Evolutionary conservation across 2,329 filamentous ascomycete genomes (phyloP).

Genomic region (Aspergillus caelatus): DNA sequence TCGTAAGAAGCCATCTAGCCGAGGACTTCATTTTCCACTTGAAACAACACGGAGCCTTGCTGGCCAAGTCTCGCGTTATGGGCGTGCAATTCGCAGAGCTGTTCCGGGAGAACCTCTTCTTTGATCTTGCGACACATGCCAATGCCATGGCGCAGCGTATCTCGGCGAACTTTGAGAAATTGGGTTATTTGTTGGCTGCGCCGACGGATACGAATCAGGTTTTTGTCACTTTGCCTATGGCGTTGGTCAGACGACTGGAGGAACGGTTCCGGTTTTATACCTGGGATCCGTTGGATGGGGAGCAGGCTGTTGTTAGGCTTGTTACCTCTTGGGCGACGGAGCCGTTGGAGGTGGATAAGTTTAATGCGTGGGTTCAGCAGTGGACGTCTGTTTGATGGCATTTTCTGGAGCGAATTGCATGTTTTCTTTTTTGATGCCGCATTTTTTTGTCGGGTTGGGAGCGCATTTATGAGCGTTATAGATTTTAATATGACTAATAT

Average conservation of each 20-base stretch:
- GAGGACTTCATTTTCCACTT: constrained; percentile 55
- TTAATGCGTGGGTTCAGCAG: constrained; percentile 33
- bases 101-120: constrained; percentile 51
- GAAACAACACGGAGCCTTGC: constrained; percentile 55
- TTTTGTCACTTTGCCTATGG: constrained; percentile 49
- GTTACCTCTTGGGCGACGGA: constrained; percentile 58
- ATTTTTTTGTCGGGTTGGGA: neutral
- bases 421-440: neutral
- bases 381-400: constrained; percentile 22
- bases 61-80: constrained; percentile 55
- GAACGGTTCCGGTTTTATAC: constrained; percentile 52
- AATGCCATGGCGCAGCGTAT: constrained; percentile 51
- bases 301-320: constrained; percentile 47
- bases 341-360: constrained; percentile 42
- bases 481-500: neutral
- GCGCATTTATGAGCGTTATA: neutral
- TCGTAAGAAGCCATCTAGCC: constrained; percentile 50
- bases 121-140: constrained; percentile 49
- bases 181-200: constrained; percentile 48
- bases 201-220: constrained; percentile 57
- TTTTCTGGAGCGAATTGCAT: neutral
- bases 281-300: constrained; percentile 50
- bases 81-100: constrained; percentile 55
- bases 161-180: constrained; percentile 45
- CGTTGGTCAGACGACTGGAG: constrained; percentile 44